Conservation (phyloP, 768 basidiomycete genomes). For the Multifurca ochricompacta region DNA sequence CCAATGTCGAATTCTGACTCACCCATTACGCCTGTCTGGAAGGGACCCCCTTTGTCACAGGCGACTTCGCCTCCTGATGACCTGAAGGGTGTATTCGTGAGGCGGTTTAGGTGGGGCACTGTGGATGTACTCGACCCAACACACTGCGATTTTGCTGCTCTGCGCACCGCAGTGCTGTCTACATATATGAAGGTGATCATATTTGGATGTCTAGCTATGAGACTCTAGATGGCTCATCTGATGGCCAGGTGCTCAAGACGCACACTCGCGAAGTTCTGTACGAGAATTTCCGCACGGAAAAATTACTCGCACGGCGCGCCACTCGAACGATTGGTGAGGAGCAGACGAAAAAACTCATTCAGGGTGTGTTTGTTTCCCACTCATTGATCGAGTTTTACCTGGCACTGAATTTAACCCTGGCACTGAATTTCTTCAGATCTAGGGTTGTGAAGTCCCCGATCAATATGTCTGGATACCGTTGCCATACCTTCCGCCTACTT, state of each 20-base stretch:
- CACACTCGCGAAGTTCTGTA: conserved; percentile 87
- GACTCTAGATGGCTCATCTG: neutral
- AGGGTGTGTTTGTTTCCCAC: conserved; percentile 42
- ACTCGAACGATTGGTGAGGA: conserved; percentile 72
- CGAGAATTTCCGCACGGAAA: conserved; percentile 89
- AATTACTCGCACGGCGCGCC: conserved; percentile 78
- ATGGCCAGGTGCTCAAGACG: conserved; percentile 60
- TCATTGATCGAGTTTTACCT: neutral
- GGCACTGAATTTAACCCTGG: too few relatives aligned
- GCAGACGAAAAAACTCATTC: conserved; percentile 61
- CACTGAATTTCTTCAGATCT: too few relatives aligned
- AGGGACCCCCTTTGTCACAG: conserved; percentile 31
- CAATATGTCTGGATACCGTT: conserved; percentile 14
- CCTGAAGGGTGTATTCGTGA: conserved; percentile 64
- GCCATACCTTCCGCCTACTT: neutral
- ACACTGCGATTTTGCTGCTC: conserved; percentile 82
- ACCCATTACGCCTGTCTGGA: conserved; percentile 20
- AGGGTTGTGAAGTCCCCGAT: conserved; percentile 11
- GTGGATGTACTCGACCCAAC: conserved; percentile 79
- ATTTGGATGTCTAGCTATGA: neutral
- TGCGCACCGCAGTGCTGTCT: conserved; percentile 77
- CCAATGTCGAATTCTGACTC: conserved; percentile 29
- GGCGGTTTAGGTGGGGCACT: conserved; percentile 83
- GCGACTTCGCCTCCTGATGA: conserved; percentile 54
- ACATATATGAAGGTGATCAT: conserved; percentile 73